Percentiles rank a stretch among this genome's conserved stretches.
Conservation (phyloP, 352 stramenopile genomes). For the Globisporangium nunn region DNA sequence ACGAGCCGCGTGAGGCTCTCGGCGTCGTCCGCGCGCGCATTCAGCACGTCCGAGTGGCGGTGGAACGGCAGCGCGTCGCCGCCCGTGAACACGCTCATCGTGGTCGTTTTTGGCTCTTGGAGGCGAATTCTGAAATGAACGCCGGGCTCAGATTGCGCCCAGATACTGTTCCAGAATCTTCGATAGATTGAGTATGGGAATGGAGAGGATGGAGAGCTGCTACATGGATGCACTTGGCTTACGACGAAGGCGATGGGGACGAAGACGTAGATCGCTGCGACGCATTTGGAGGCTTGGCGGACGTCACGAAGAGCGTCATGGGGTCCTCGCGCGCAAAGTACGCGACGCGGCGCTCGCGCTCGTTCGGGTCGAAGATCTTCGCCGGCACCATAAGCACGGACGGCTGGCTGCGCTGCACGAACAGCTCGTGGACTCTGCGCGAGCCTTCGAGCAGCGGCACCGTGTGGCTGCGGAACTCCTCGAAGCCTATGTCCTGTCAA, state of each 20-base stretch:
- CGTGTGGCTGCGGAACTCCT: slow-evolving; percentile 68
- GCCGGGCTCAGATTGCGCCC: too few relatives aligned
- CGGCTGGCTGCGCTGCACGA: slow-evolving; percentile 36
- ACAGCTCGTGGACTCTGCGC: slow-evolving; percentile 40
- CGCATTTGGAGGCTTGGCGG: neutral
- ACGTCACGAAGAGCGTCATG: slow-evolving; percentile 63
- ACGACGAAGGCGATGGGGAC: neutral
- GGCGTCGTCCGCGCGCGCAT: slow-evolving; percentile 38
- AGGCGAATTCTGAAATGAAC: neutral
- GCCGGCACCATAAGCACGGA: slow-evolving; percentile 70
- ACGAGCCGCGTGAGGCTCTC: slow-evolving; percentile 61
- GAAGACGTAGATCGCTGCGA: neutral
- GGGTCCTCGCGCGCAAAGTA: slow-evolving; percentile 55
- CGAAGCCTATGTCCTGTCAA: slow-evolving; percentile 55
- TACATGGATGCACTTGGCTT: neutral
- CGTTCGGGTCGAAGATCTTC: slow-evolving; percentile 30
- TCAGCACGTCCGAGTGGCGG: slow-evolving; percentile 77
- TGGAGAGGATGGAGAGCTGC: too few relatives aligned
- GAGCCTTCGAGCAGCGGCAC: slow-evolving; percentile 54
- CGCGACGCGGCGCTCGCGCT: slow-evolving; percentile 24
- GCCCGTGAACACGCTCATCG: slow-evolving; percentile 46
- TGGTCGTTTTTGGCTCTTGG: neutral
- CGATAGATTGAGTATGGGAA: neutral
- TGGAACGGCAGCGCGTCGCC: slow-evolving; percentile 62
- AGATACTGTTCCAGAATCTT: slow-evolving; percentile 11